phyloP scores from a whole-genome alignment of 2,329 filamentous ascomycete genomes.

The Aspergillus bombycis region DNA sequence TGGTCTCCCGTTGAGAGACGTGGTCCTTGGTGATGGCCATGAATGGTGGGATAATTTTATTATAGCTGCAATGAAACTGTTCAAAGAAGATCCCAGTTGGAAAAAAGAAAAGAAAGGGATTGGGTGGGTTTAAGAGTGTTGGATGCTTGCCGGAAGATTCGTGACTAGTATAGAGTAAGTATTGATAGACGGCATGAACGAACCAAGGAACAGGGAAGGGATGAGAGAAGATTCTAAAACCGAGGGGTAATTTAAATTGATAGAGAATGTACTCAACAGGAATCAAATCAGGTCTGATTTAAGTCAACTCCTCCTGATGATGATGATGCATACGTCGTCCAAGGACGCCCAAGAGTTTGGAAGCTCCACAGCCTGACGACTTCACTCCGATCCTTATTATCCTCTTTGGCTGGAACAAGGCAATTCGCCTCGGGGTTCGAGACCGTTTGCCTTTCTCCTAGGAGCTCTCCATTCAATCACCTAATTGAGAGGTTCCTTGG shows the following conservation, averaged over 20 bases:
- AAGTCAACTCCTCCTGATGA: not conserved
- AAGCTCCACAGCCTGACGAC: slow-evolving; percentile 21
- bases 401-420: slow-evolving; percentile 12
- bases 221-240: not conserved
- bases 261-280: too few relatives aligned
- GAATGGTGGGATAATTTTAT: not conserved
- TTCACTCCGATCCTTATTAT: slow-evolving; percentile 6
- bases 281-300: too few relatives aligned
- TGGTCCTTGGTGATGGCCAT: not conserved
- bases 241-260: too few relatives aligned
- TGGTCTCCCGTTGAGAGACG: not conserved
- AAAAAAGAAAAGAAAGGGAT: not conserved
- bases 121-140: not conserved
- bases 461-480: not conserved
- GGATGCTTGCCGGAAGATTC: not conserved
- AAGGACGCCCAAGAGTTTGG: slow-evolving; percentile 1
- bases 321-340: not conserved
- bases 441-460: slow-evolving; percentile 7
- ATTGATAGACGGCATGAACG: not conserved
- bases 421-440: slow-evolving; percentile 1
- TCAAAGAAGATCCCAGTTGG: not conserved
- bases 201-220: not conserved
- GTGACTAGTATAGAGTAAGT: not conserved
- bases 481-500: not conserved
- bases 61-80: not conserved